These are phyloP conservation scores for Calonectria hawksworthii DNA, from an alignment of 2,329 filamentous ascomycete species.

Conservation along the genomic window DNA sequence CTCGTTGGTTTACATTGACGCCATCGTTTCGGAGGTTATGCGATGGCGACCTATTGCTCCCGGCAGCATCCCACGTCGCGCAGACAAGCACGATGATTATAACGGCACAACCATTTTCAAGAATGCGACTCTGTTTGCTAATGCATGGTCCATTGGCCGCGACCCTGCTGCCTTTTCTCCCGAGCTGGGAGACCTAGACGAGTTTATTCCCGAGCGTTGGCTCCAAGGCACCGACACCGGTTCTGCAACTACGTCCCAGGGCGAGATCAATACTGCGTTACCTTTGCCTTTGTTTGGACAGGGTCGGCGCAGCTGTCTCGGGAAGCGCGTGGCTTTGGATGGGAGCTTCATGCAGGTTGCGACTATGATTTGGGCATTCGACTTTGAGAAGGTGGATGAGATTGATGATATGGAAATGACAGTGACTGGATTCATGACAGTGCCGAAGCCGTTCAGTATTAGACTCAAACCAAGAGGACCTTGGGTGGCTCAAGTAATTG, in stretches of 20 bases:
- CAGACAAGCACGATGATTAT: slow-evolving; percentile 51
- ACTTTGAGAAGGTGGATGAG: slow-evolving; percentile 44
- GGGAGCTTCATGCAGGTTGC: background rate
- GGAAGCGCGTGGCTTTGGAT: background rate
- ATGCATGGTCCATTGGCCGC: slow-evolving; percentile 54
- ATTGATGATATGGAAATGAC: slow-evolving; percentile 27
- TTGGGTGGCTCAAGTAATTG: background rate
- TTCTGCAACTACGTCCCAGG: background rate
- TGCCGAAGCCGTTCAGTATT: slow-evolving; percentile 16
- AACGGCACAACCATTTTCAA: slow-evolving; percentile 38
- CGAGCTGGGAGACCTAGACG: slow-evolving; percentile 31
- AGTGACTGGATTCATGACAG: slow-evolving; percentile 24
- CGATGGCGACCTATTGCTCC: background rate
- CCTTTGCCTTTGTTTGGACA: slow-evolving; percentile 36
- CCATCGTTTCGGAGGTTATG: background rate
- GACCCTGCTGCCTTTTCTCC: slow-evolving; percentile 56
- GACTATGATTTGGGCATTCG: slow-evolving; percentile 63
- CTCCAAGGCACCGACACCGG: background rate
- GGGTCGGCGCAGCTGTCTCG: background rate
- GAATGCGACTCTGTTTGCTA: slow-evolving; percentile 57
- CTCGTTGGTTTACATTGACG: background rate
- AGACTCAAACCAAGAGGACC: slow-evolving; percentile 8
- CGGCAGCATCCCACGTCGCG: slow-evolving; percentile 41
- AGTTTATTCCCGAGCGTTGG: slow-evolving; percentile 2
- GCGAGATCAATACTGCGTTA: background rate